Base-by-base conservation (phyloP, 306 rosid genomes). In the Rosa persica region DNA sequence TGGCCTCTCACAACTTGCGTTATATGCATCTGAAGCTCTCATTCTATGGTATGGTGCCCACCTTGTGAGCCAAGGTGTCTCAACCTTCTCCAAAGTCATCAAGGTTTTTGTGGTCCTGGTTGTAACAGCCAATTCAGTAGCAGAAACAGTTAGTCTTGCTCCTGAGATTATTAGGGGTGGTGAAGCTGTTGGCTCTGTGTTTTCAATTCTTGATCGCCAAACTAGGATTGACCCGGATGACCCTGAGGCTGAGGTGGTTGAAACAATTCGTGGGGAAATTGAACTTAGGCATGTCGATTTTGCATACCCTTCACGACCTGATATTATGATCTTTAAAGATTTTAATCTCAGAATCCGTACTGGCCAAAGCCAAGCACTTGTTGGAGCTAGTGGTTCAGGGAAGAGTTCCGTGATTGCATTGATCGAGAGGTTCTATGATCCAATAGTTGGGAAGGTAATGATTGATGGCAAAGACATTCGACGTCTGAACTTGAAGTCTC, bases 91-190 rank as follows among this genome's bases (percentile, higher is more conserved):
- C 0, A 93, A 93, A 72, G 99, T 95, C 19, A 93, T 95, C 42
- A 95, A 95, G 76, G 99, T 95, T 42, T 95, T 95, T 30, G 97
- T 95, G 7, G 99, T 95, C 43, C 84, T 95, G 1, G 99, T 95
- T 46, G 89, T 95, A 68, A 95, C 99, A 0, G 99, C 99, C 17
- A 95, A 95, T 76, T 95, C 99, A 2, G 99, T 95, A n/a, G 99
- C 99, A 0, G 99, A 95, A 81, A 95, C 99, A 0, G 99, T 95
- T 0, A 95, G 98, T 74, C 98, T 95, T n/a, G 99, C 98, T 12
- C 99, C 99, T 0, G 99, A 95, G 88, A 95, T 93, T n/a, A 79
- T 95, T 20, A 86, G 99, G 3, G 99, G 99, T 0, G 99, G 99
- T 0, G 98, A 95, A 77, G 92, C 99, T 0, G 97, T 95, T 19